Base-by-base conservation (phyloP, 225 moss, liverwort and hornwort genomes). In the Anthoceros angustus region DNA sequence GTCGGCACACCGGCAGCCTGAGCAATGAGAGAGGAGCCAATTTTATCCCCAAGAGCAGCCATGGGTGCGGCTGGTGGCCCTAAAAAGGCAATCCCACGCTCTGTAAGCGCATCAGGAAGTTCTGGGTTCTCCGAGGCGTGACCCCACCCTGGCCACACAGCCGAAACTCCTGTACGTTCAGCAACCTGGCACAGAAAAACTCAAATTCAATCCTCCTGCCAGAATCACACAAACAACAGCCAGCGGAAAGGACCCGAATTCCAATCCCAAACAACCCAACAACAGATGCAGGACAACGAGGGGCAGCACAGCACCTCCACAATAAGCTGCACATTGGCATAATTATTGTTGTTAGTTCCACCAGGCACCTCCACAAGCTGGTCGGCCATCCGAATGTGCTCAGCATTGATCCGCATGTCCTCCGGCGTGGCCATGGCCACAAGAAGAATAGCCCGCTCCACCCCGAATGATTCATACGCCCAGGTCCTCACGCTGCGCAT, bases 121-220 rank as follows among this genome's bases (percentile, higher is more conserved):
- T 87, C 91, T 6, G 95, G 88, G 61, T 84, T 72, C 62, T 98
- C 95, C 0, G 95, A 98, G 4, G 95, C 95, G 72, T 98, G 95
- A 48, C 95, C 95, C 95, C 95, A 98, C 64, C 95, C 95, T 5
- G 95, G 95, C 95, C 95, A 98, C 65, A 98, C 95, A 5, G 95
- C 95, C 70, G 87, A 67, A 49, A 98, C 95, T 50, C 91, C 95
- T 32, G 92, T 98, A 24, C 95, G 76, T 73, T 98, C 95, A 10
- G 95, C 95, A 62, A 98, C 79, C 95, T 98, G 87, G 70, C 66
- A 40, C 10, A 21, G 18, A 40, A 20, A 63, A 18, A 39, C 20
- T 16, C 18, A 41, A 64, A 42, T 62, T 25, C 14, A 63, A 41
- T 24, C 21, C 42, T 40, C 12, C 43, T 61, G 5, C 23, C 25